Evolutionary conservation across 2,329 filamentous ascomycete species (phyloP), one percentile per base, ranked within the genome.

Genomic region (Trichophyton rubrum): DNA sequence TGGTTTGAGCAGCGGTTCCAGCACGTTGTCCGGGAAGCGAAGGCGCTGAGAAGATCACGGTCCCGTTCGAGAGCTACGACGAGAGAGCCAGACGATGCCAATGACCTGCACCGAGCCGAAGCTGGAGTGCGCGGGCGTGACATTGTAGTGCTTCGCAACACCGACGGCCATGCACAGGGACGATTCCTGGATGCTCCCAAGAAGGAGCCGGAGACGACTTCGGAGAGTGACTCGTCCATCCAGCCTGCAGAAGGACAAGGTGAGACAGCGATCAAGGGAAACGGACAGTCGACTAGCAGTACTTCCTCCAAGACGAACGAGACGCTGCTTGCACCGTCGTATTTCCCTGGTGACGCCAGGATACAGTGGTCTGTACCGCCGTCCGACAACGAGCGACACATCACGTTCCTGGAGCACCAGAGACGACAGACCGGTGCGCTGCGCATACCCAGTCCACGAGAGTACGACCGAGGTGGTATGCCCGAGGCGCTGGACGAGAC

Each of bases 1-100:
- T 99, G 92, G 92, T 99, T 99, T 71, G 91, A 99, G 74, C 96
- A 95, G 73, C 84, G 91, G 6, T 97, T 99, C 70, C 88, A 95
- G 70, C 81, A 88, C 67, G 82, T 96, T 65, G 90, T 88, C 13
- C 80, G 80, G 38, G 88, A 95, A 67, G 85, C 88, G 1, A 83
- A 84, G 60, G 79, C 76, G 49, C 78, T 85, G 59, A 83, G 91
- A 59, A 80, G 81, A 59, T 87, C 74, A 77, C 57, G 62, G 38
- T 58, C 59, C 20, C 83, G 75, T 75, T 86, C 70, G 74, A 76
- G 76, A 60, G 80, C 75, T 56, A 75, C 75, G 66, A 82, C 72
- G 2, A 22, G 22, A 2, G 59, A 43, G 13, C 24, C 11, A 58
- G 68, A 76, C 43, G 74, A 69, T 57, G 77, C 76, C 55, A 71